Evolutionary conservation across 2,329 filamentous ascomycete species (phyloP).

Genomic region (Akanthomyces muscarius): DNA sequence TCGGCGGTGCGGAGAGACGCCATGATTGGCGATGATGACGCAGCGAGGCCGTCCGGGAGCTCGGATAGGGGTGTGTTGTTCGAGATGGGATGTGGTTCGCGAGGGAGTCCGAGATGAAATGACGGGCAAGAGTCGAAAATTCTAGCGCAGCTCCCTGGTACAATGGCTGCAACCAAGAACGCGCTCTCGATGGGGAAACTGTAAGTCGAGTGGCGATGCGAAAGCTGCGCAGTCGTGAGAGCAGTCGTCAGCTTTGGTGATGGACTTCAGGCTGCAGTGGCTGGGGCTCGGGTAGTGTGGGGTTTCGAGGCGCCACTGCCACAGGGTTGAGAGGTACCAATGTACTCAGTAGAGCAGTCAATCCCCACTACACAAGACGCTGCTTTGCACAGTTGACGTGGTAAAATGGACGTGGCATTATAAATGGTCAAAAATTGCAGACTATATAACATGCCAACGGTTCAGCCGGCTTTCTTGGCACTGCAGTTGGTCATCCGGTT

Average conservation of each 20-base stretch:
- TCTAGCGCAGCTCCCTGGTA: background rate
- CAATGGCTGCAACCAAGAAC: background rate
- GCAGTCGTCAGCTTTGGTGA: constrained; percentile 20
- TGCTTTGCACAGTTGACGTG: too few relatives aligned
- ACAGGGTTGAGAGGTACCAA: too few relatives aligned
- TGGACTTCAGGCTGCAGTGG: constrained; percentile 16
- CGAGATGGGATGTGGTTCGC: background rate
- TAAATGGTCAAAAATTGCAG: background rate
- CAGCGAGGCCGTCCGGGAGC: constrained; percentile 13
- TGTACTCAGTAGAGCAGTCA: too few relatives aligned
- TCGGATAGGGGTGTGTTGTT: constrained; percentile 13
- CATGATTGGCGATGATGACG: constrained; percentile 13
- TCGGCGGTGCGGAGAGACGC: constrained; percentile 17
- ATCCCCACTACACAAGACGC: background rate
- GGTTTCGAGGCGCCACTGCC: background rate
- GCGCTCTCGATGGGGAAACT: background rate
- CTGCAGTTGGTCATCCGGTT: background rate
- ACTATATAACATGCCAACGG: too few relatives aligned
- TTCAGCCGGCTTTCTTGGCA: too few relatives aligned
- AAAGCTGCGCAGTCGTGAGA: constrained; percentile 13
- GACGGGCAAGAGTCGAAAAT: background rate
- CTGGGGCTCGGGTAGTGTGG: constrained; percentile 16
- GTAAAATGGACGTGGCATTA: too few relatives aligned
- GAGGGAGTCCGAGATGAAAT: background rate
- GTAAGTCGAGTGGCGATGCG: constrained; percentile 2